Evolutionary conservation across 2,329 filamentous ascomycete species (phyloP).

Genomic region (Polychaeton citri): DNA sequence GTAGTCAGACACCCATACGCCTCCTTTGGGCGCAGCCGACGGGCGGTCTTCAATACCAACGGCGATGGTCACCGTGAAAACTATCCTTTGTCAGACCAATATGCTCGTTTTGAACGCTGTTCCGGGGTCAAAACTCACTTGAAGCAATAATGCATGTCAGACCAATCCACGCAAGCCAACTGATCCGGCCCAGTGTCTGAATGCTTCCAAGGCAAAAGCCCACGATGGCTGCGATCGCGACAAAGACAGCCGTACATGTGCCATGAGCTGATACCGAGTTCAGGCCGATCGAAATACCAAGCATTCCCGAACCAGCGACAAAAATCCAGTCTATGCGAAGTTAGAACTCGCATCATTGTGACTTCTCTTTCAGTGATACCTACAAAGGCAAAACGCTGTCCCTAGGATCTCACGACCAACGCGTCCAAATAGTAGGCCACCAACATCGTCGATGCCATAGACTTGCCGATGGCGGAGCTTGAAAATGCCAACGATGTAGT

Average conservation of each 20-base stretch:
- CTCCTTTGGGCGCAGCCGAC: slow-evolving; percentile 18
- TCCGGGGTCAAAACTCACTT: slow-evolving; percentile 13
- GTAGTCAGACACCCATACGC: slow-evolving; percentile 17
- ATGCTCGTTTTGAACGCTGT: slow-evolving; percentile 14
- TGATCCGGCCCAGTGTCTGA: slow-evolving; percentile 17
- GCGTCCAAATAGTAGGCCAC: slow-evolving; percentile 38
- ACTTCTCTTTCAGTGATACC: slow-evolving; percentile 2
- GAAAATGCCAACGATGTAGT: slow-evolving; percentile 36
- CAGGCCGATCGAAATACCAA: slow-evolving; percentile 9
- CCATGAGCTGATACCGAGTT: slow-evolving; percentile 11
- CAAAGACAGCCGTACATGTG: slow-evolving; percentile 25
- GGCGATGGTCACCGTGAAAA: slow-evolving; percentile 21
- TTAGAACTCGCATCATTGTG: neutral
- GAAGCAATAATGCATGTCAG: slow-evolving; percentile 21
- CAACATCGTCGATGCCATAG: slow-evolving; percentile 44
- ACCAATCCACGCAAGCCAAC: slow-evolving; percentile 21
- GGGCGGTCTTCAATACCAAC: slow-evolving; percentile 23
- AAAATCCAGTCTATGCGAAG: slow-evolving; percentile 6
- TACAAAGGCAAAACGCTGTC: slow-evolving; percentile 25
- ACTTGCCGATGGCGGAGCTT: slow-evolving; percentile 40
- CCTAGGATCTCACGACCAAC: slow-evolving; percentile 36
- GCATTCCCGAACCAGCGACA: slow-evolving; percentile 21
- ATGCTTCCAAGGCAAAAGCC: slow-evolving; percentile 20
- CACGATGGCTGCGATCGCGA: slow-evolving; percentile 26
- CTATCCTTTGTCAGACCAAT: slow-evolving; percentile 10